Percentiles rank a stretch among this genome's conserved stretches.
These are phyloP conservation scores for Coemansia sp. DNA, from an alignment of 192 early-diverging fungal genomes.

Conservation along the genomic window DNA sequence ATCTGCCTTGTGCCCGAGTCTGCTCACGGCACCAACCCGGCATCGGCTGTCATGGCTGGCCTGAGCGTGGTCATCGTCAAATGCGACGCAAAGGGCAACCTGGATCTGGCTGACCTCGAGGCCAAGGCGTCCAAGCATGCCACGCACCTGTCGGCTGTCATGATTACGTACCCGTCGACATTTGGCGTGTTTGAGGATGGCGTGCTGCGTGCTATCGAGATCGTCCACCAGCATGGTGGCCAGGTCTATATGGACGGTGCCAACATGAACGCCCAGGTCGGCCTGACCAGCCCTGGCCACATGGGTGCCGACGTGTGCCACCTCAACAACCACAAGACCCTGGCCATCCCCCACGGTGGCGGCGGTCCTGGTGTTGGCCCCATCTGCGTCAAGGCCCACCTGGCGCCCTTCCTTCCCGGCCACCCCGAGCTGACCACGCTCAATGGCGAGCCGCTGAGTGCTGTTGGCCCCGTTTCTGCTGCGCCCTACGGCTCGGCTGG, in stretches of 20 bases:
- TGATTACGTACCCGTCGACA: slow-evolving; percentile 99
- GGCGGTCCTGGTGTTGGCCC: slow-evolving; percentile 99
- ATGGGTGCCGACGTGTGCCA: slow-evolving; percentile 99
- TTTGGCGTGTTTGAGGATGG: slow-evolving; percentile 97
- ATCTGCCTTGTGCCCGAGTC: slow-evolving; percentile 97
- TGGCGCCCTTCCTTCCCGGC: slow-evolving; percentile 89
- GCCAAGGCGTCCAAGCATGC: slow-evolving; percentile 86
- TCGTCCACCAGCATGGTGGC: slow-evolving; percentile 91
- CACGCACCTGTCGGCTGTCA: slow-evolving; percentile 84
- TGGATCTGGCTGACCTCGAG: slow-evolving; percentile 87
- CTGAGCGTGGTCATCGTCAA: slow-evolving; percentile 91
- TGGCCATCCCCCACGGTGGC: slow-evolving; percentile 98
- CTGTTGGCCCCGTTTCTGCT: slow-evolving; percentile 91
- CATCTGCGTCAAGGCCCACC: slow-evolving; percentile 88
- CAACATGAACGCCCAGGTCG: slow-evolving; percentile 88
- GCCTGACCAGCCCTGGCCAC: slow-evolving; percentile 79
- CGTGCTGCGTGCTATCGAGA: slow-evolving; percentile 81
- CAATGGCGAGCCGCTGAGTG: slow-evolving; percentile 59
- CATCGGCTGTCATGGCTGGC: slow-evolving; percentile 96
- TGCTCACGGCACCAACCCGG: slow-evolving; percentile 99
- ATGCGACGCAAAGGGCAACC: slow-evolving; percentile 88
- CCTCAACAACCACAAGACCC: slow-evolving; percentile 99
- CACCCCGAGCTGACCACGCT: slow-evolving; percentile 78
- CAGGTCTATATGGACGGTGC: slow-evolving; percentile 99
- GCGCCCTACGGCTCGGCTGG: slow-evolving; percentile 95